Evolutionary conservation across 1,284 basidiomycete genomes (phyloP).

Genomic region (Phylloporus sp.): DNA sequence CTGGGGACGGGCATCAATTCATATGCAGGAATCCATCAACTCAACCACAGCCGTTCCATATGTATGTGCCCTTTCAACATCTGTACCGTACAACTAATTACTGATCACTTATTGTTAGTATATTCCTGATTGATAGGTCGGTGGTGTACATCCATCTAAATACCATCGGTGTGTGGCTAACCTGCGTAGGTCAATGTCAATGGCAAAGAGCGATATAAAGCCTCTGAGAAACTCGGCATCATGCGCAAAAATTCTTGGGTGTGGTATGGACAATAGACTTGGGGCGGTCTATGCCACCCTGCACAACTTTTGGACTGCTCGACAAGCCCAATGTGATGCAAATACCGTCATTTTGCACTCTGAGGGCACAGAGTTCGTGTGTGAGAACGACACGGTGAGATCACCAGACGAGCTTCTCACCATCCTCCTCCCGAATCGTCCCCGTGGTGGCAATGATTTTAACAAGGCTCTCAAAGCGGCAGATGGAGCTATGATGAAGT

Average conservation of each 20-base stretch:
- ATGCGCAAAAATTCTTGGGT: constrained; percentile 41
- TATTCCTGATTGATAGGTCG: constrained; percentile 62
- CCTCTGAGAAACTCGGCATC: constrained; percentile 53
- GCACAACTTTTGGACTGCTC: constrained; percentile 60
- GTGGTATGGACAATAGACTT: constrained; percentile 54
- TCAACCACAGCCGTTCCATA: constrained; percentile 62
- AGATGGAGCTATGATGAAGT: constrained; percentile 47
- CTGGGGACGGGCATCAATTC: constrained; percentile 57
- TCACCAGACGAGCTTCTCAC: constrained; percentile 55
- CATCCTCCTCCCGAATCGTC: constrained; percentile 44
- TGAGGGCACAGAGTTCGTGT: constrained; percentile 33
- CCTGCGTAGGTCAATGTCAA: constrained; percentile 56
- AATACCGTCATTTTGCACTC: constrained; percentile 65
- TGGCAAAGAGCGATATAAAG: constrained; percentile 48
- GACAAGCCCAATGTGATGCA: constrained; percentile 58
- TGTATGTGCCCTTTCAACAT: constrained; percentile 62
- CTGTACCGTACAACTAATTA: not conserved
- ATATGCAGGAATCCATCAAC: constrained; percentile 59
- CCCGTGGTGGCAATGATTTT: constrained; percentile 57
- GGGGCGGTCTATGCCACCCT: constrained; percentile 64
- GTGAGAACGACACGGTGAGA: constrained; percentile 55
- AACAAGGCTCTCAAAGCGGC: constrained; percentile 50
- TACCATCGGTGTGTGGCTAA: not conserved
- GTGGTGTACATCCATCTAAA: not conserved
- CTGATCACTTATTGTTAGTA: constrained; percentile 40